Evolutionary conservation across 148 eudicot genomes (phyloP).

Genomic region (Bassia scoparia): DNA sequence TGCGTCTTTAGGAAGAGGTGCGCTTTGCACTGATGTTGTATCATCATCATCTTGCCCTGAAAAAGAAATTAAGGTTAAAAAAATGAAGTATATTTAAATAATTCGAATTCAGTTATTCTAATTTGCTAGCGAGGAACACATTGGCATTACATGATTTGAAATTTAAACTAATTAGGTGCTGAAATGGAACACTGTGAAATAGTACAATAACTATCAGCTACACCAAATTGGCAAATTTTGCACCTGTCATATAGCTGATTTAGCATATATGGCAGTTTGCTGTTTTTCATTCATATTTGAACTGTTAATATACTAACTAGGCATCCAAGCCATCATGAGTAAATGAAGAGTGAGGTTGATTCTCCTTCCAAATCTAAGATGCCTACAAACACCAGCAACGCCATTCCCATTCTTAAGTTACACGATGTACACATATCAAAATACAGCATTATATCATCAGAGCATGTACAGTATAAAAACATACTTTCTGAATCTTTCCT

Average conservation of each 20-base stretch:
- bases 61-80: background rate
- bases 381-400: background rate
- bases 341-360: background rate
- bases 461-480: conserved; percentile 28
- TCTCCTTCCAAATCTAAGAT: background rate
- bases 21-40: conserved; percentile 63
- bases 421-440: background rate
- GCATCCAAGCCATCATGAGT: background rate
- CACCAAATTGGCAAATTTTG: too few species aligned
- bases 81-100: background rate
- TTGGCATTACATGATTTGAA: background rate
- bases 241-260: too few species aligned
- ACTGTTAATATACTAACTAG: background rate
- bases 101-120: too few species aligned
- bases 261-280: background rate
- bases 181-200: background rate
- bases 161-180: background rate
- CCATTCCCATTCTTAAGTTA: background rate
- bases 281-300: background rate
- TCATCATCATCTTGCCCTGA: conserved; percentile 88
- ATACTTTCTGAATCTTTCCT: conserved; percentile 67
- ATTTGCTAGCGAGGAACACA: background rate
- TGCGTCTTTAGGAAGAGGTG: conserved; percentile 72
- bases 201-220: background rate
- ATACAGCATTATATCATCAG: conserved; percentile 4